These are phyloP conservation scores for Aspergillus diversus DNA, from an alignment of 495 filamentous ascomycete species.

Conservation along the genomic window DNA sequence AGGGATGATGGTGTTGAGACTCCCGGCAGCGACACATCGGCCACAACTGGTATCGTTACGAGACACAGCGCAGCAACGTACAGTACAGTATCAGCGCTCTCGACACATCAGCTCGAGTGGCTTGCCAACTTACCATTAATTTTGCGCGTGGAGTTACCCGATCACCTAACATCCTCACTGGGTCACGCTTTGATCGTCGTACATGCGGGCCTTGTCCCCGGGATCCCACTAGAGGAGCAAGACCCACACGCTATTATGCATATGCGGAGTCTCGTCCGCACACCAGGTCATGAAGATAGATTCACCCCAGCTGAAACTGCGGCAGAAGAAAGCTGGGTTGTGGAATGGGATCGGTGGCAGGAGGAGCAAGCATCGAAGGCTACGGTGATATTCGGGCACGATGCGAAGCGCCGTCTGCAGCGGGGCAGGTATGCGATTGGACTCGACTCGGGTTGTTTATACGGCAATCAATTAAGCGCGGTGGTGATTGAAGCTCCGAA, in stretches of 20 bases:
- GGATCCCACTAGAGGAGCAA: conserved; percentile 63
- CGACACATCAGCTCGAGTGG: conserved; percentile 62
- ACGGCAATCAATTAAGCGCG: conserved; percentile 29
- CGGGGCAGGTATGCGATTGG: conserved; percentile 28
- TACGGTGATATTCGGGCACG: conserved; percentile 34
- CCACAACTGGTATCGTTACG: background rate
- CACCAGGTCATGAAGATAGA: background rate
- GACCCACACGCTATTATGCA: conserved; percentile 79
- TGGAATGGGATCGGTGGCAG: conserved; percentile 32
- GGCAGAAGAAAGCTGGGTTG: conserved; percentile 30
- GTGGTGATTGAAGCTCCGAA: conserved; percentile 23
- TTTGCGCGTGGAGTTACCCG: conserved; percentile 58
- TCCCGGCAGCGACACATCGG: background rate
- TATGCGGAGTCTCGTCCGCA: conserved; percentile 69
- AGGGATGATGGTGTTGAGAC: background rate
- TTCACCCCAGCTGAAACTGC: conserved; percentile 17
- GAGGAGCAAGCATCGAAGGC: conserved; percentile 20
- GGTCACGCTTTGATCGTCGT: conserved; percentile 61
- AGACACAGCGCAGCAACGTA: conserved; percentile 17
- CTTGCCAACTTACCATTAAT: conserved; percentile 69
- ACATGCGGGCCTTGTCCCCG: conserved; percentile 78
- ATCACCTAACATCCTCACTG: conserved; percentile 34
- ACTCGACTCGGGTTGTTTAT: conserved; percentile 32
- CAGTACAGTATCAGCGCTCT: conserved; percentile 33
- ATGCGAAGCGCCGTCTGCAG: conserved; percentile 34